Evolutionary conservation across 1,139 yeast species (phyloP).

Genomic region (Pichia sp.): DNA sequence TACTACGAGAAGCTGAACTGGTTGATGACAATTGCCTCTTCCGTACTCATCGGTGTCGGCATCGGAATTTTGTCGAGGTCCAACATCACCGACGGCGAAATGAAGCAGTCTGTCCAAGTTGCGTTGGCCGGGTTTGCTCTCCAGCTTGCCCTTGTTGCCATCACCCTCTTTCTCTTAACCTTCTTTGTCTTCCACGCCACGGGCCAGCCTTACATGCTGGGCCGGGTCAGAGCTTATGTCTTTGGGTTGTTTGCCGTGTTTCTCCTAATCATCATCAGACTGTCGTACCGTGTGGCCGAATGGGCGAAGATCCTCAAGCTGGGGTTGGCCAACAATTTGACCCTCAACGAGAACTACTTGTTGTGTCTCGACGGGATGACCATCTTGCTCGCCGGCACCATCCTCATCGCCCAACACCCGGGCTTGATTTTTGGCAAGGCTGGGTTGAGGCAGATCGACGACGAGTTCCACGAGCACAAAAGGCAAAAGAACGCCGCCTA

Average conservation of each 20-base stretch:
- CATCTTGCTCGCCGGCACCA: not conserved
- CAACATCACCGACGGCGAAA: not conserved
- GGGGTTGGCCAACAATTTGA: not conserved
- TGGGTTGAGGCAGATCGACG: not conserved
- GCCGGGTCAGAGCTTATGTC: not conserved
- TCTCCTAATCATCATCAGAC: not conserved
- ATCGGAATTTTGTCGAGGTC: not conserved
- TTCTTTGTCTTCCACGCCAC: not conserved
- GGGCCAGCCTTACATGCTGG: not conserved
- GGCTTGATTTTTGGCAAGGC: slow-evolving; percentile 4
- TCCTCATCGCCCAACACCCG: not conserved
- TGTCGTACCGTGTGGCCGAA: slow-evolving; percentile 6
- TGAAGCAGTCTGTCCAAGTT: not conserved
- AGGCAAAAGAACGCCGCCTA: not conserved
- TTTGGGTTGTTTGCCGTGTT: not conserved
- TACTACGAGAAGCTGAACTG: not conserved
- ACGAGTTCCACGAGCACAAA: not conserved
- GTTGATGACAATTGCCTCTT: not conserved
- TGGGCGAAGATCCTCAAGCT: not conserved
- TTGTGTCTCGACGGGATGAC: slow-evolving; percentile 2
- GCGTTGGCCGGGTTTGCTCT: slow-evolving; percentile 1
- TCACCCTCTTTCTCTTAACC: not conserved
- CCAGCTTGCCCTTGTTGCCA: not conserved
- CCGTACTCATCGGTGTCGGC: slow-evolving; percentile 2
- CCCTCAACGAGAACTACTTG: not conserved